Evolutionary conservation across 352 stramenopile species (phyloP).

Genomic region (Pythium sukuiense): DNA sequence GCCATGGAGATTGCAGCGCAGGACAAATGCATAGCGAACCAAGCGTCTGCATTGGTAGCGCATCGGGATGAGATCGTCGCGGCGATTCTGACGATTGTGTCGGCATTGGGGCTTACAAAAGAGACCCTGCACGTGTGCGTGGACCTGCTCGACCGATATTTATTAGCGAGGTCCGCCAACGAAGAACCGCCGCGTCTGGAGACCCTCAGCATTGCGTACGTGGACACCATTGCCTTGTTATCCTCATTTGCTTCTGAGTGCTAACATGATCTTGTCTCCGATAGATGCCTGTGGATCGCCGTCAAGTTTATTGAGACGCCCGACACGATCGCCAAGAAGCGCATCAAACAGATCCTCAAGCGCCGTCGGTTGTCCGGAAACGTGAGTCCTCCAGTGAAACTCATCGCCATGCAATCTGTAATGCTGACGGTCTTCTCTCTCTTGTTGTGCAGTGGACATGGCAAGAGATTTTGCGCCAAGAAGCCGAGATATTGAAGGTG

Average conservation of each 20-base stretch:
- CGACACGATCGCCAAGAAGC: conserved; percentile 51
- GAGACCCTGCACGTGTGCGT: conserved; percentile 67
- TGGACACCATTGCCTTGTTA: background rate
- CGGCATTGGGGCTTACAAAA: conserved; percentile 49
- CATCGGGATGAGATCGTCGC: conserved; percentile 69
- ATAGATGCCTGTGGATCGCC: conserved; percentile 66
- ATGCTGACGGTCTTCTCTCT: conserved; percentile 2
- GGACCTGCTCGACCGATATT: conserved; percentile 54
- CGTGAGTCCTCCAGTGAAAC: conserved; percentile 29
- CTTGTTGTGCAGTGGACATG: conserved; percentile 50
- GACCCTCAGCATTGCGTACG: conserved; percentile 63
- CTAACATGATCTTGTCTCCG: background rate
- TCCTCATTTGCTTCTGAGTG: background rate
- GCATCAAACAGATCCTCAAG: conserved; percentile 66
- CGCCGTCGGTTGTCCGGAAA: conserved; percentile 57
- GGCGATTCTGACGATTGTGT: conserved; percentile 64
- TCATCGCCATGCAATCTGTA: background rate
- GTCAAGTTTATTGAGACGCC: conserved; percentile 74
- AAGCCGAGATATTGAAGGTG: conserved; percentile 42
- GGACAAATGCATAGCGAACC: background rate
- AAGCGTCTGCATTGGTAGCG: conserved; percentile 11
- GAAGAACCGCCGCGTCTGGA: conserved; percentile 34
- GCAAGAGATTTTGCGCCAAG: conserved; percentile 54
- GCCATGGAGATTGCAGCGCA: background rate
- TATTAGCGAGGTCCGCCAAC: conserved; percentile 22